A percentile compares a stretch with the other conserved stretches of the same genome.
phyloP scores from a whole-genome alignment of 176 grass and related monocot genomes.

The Eragrostis curvula region DNA sequence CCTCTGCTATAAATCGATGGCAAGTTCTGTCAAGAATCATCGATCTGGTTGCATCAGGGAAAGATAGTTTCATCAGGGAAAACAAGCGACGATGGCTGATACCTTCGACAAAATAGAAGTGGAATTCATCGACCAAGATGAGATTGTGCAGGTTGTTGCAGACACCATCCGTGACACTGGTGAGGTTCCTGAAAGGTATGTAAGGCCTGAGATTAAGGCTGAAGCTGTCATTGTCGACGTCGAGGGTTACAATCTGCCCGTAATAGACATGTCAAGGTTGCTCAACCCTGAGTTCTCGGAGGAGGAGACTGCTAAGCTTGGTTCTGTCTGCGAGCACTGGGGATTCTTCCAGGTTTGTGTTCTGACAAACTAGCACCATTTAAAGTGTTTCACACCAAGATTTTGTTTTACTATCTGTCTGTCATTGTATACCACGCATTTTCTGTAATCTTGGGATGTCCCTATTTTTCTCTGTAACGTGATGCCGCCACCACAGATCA shows the following conservation, averaged over 20 bases:
- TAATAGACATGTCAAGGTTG: too few species aligned
- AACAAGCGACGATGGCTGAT: constrained; percentile 25
- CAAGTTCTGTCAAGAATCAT: too few species aligned
- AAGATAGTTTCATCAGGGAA: neutral
- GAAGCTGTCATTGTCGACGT: neutral
- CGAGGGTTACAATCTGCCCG: too few species aligned
- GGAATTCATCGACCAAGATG: constrained; percentile 30
- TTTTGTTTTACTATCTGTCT: neutral
- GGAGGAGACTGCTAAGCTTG: constrained; percentile 52
- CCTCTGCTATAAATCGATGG: neutral
- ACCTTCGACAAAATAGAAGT: constrained; percentile 32
- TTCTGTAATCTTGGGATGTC: neutral
- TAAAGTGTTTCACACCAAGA: neutral
- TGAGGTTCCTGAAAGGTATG: constrained; percentile 42
- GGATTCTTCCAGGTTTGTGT: constrained; percentile 63
- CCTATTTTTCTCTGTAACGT: neutral
- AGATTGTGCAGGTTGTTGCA: constrained; percentile 58
- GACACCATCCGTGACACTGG: neutral
- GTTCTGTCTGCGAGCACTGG: constrained; percentile 54
- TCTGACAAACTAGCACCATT: too few species aligned
- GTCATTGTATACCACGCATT: too few species aligned
- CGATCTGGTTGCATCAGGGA: too few species aligned
- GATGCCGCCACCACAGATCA: neutral
- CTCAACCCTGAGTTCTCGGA: constrained; percentile 29
- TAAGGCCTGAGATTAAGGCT: constrained; percentile 34